A percentile compares a stretch with the other conserved stretches of the same genome.
Evolutionary conservation across 208 protist genomes (phyloP).

Genomic region (Leptomonas pyrrhocoris): DNA sequence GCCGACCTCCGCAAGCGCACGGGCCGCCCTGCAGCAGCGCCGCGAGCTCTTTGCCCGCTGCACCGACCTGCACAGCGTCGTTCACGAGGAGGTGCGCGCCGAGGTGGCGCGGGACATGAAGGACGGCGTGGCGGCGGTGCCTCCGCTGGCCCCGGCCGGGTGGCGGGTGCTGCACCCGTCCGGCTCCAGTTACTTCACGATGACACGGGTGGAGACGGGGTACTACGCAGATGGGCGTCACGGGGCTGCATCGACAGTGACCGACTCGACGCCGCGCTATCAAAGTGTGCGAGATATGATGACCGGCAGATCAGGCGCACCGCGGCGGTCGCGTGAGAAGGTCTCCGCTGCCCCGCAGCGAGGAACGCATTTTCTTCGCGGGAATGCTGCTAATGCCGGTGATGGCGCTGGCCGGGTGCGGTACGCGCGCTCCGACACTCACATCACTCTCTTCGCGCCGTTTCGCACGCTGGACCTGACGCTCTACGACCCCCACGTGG

Average conservation of each 20-base stretch:
- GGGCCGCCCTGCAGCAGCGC: conserved; percentile 13
- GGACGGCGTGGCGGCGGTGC: conserved; percentile 71
- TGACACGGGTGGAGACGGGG: conserved; percentile 31
- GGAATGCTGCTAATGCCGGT: neutral
- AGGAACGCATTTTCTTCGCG: neutral
- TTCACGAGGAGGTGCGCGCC: conserved; percentile 56
- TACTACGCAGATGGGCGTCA: neutral
- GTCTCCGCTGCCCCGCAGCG: neutral
- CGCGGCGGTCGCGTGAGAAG: neutral
- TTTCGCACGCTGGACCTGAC: conserved; percentile 81
- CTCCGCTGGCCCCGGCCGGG: conserved; percentile 66
- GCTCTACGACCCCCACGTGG: conserved; percentile 43
- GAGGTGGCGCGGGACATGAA: conserved; percentile 71
- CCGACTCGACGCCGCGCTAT: conserved; percentile 31
- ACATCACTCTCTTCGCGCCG: conserved; percentile 63
- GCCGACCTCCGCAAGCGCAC: conserved; percentile 2
- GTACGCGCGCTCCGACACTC: conserved; percentile 42
- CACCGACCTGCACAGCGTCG: conserved; percentile 23
- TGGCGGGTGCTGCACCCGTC: conserved; percentile 69
- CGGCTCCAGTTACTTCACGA: conserved; percentile 65
- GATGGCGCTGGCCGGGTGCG: neutral
- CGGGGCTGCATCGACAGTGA: neutral
- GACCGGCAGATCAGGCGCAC: neutral
- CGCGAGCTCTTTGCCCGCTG: conserved; percentile 26
- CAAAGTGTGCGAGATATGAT: conserved; percentile 66